These are phyloP conservation scores for Aspergillus puulaauensis DNA, from an alignment of 2,329 filamentous ascomycete species.

Conservation along the genomic window DNA sequence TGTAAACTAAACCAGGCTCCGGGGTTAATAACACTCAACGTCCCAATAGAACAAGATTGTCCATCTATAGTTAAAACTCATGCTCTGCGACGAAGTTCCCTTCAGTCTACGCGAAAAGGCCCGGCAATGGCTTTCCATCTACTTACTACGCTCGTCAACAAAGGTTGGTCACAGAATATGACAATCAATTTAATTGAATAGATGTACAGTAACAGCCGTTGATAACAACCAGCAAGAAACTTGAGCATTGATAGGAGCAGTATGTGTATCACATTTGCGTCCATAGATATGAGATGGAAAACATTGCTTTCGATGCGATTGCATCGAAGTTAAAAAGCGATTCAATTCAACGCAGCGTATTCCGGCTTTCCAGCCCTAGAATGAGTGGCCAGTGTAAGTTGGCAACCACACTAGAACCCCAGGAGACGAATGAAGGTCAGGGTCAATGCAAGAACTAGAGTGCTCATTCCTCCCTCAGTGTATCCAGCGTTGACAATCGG, in stretches of 20 bases:
- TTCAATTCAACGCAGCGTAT: not conserved
- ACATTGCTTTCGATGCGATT: not conserved
- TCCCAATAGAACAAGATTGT: not conserved
- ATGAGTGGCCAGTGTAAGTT: not conserved
- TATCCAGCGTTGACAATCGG: constrained; percentile 1
- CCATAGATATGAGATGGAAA: not conserved
- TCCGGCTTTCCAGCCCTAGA: not conserved
- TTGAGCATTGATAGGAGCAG: constrained; percentile 1
- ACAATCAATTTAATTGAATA: not conserved
- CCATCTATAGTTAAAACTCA: not conserved
- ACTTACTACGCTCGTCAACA: not conserved
- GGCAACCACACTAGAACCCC: not conserved
- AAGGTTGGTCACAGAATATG: constrained; percentile 9
- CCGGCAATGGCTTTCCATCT: not conserved
- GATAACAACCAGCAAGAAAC: constrained; percentile 1
- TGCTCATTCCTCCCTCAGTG: not conserved
- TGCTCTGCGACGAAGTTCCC: not conserved
- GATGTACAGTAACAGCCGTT: not conserved
- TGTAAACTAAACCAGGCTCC: not conserved
- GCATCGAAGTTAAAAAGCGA: not conserved
- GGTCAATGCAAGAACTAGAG: constrained; percentile 1
- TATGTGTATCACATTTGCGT: not conserved
- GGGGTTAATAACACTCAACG: not conserved
- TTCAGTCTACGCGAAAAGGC: not conserved
- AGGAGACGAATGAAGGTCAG: constrained; percentile 1